phyloP scores from a whole-genome alignment of 164 flowering plant genomes.

The Nelumbo lutea region DNA sequence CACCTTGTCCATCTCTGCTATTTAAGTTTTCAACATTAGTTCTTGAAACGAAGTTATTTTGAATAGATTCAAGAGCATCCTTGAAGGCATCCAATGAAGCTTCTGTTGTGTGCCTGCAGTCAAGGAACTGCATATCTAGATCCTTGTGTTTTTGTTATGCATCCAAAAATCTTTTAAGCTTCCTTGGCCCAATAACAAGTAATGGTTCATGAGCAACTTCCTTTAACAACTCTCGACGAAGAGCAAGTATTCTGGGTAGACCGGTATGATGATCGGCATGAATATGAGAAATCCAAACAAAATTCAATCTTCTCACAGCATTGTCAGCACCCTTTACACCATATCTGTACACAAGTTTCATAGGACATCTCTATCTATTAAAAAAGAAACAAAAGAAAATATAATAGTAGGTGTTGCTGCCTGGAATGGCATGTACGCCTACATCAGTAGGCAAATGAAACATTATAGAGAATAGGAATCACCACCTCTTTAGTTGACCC shows the following conservation, averaged over 20 bases:
- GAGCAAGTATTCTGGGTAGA: slow-evolving; percentile 86
- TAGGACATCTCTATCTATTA: neutral
- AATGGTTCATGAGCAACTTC: slow-evolving; percentile 67
- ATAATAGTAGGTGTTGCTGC: neutral
- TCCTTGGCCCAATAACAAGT: slow-evolving; percentile 83
- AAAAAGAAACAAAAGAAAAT: neutral
- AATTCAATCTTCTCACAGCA: slow-evolving; percentile 57
- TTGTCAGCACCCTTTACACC: slow-evolving; percentile 82
- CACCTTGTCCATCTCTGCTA: slow-evolving; percentile 5
- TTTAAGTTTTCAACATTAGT: slow-evolving; percentile 10
- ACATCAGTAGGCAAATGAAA: neutral
- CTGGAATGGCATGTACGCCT: no score
- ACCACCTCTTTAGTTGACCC: slow-evolving; percentile 99
- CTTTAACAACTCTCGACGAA: slow-evolving; percentile 57
- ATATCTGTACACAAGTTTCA: slow-evolving; percentile 40
- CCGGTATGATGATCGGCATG: slow-evolving; percentile 99
- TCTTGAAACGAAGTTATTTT: slow-evolving; percentile 13
- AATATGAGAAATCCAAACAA: slow-evolving; percentile 96
- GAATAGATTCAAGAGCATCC: slow-evolving; percentile 12
- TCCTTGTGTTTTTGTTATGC: slow-evolving; percentile 90
- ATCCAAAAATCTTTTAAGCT: slow-evolving; percentile 69
- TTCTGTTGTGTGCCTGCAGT: slow-evolving; percentile 68
- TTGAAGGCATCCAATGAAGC: slow-evolving; percentile 44
- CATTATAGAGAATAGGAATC: slow-evolving; percentile 1
- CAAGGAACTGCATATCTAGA: slow-evolving; percentile 84